These are phyloP conservation scores for Mortierella antarctica DNA, from an alignment of 192 early-diverging fungal genomes.

Conservation along the genomic window DNA sequence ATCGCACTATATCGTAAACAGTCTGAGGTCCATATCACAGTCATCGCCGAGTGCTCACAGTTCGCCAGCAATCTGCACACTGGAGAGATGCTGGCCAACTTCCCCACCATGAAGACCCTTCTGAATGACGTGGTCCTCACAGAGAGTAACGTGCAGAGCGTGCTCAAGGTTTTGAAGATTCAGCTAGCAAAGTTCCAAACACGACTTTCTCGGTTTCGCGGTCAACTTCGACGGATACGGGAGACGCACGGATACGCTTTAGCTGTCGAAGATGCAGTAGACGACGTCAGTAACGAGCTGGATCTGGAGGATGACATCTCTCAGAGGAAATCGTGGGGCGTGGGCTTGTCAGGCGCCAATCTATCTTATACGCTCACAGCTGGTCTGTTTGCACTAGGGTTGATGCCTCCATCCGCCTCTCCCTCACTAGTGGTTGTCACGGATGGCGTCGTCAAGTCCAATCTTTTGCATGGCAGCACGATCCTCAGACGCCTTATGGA, in stretches of 20 bases:
- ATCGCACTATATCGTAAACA: constrained; percentile 1
- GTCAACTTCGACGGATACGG: constrained; percentile 50
- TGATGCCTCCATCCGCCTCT: constrained; percentile 57
- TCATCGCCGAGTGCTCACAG: constrained; percentile 70
- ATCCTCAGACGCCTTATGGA: constrained; percentile 69
- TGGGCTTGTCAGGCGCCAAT: constrained; percentile 66
- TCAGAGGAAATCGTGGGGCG: constrained; percentile 62
- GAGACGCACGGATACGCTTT: constrained; percentile 58
- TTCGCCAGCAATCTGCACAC: constrained; percentile 68
- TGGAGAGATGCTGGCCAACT: constrained; percentile 64
- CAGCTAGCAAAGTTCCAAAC: constrained; percentile 57
- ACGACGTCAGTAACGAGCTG: constrained; percentile 43
- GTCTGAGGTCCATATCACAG: constrained; percentile 61
- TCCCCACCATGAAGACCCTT: constrained; percentile 68
- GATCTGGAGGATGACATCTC: constrained; percentile 47
- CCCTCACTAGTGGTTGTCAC: constrained; percentile 72
- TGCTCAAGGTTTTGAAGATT: constrained; percentile 52
- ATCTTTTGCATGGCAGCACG: constrained; percentile 67
- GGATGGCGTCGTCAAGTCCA: constrained; percentile 82
- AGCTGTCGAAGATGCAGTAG: constrained; percentile 52
- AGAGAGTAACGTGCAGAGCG: constrained; percentile 33
- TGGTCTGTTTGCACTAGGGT: constrained; percentile 60
- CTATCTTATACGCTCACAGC: constrained; percentile 67
- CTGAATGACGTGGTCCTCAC: constrained; percentile 62
- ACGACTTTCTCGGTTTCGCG: constrained; percentile 56